phyloP scores from a whole-genome alignment of 352 stramenopile species.

The Phytopythium helicoides region DNA sequence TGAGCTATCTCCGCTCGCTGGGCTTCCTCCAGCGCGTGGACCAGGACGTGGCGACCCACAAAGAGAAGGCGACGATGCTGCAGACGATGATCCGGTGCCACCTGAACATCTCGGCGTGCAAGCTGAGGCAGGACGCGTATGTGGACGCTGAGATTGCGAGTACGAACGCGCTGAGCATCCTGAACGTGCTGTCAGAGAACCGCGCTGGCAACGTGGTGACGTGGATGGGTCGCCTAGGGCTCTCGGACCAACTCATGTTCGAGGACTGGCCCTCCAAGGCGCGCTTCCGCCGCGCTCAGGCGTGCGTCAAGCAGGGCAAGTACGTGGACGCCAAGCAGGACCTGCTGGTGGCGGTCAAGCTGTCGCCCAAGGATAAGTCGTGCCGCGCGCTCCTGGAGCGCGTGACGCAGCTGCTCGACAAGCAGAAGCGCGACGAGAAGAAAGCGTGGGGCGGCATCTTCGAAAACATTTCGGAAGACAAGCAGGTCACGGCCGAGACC shows the following conservation, averaged over 20 bases:
- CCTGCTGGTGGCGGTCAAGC: constrained; percentile 69
- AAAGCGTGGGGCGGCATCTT: constrained; percentile 83
- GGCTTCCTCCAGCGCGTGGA: constrained; percentile 74
- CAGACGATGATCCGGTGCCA: constrained; percentile 90
- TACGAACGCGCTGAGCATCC: constrained; percentile 80
- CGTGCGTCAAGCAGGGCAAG: constrained; percentile 72
- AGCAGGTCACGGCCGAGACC: constrained; percentile 8
- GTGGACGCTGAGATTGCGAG: constrained; percentile 73
- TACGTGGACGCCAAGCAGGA: constrained; percentile 73
- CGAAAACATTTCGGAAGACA: constrained; percentile 39
- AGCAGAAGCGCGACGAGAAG: constrained; percentile 78
- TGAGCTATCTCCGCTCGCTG: constrained; percentile 71
- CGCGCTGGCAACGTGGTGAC: constrained; percentile 73
- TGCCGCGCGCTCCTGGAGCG: constrained; percentile 72
- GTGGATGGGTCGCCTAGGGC: constrained; percentile 81
- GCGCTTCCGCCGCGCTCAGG: constrained; percentile 79
- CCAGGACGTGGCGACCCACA: constrained; percentile 74
- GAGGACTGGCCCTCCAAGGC: constrained; percentile 86
- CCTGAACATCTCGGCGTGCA: constrained; percentile 84
- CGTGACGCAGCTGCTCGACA: constrained; percentile 64
- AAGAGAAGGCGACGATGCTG: constrained; percentile 84
- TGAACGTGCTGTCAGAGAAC: constrained; percentile 76
- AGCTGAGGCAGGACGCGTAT: constrained; percentile 70
- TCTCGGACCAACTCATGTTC: constrained; percentile 80
- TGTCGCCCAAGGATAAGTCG: constrained; percentile 82